Evolutionary conservation across 164 flowering plant genomes (phyloP), one percentile per base, ranked within the genome.

Genomic region (Annona squamosa): DNA sequence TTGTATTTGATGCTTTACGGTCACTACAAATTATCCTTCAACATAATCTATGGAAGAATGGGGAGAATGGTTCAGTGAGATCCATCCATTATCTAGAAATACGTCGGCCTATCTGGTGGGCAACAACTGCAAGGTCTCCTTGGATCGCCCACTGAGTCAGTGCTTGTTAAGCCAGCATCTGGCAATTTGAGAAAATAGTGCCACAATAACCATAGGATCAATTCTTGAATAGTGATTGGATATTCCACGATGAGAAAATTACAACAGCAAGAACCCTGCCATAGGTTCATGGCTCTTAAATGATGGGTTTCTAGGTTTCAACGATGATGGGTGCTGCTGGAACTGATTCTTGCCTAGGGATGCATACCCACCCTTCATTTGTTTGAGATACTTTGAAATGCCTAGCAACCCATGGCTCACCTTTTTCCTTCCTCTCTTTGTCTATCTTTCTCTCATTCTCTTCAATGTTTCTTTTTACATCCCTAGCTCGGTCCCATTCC

Each of bases 401-500:
- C 79, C 85, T 90, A 2, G 98, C 89, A 72, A 67, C 68, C 96
- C 93, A 94, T 52, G 74, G 65, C 56, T 82, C 87, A 13, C 83
- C 90, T 69, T 19, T 81, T 26, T 74, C 69, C 41, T 79, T 71
- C 70, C 91, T 88, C 37, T 87, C 88, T 78, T 72, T 89, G n/a
- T 37, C 52, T 2, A 84, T 71, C 73, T 80, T 79, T 73, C 98
- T 88, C 69, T 89, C 84, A 59, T 66, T 89, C 46, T 87, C 91
- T 78, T 92, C 96, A 7, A 90, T 72, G 0, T 1, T 69, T 65
- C 47, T 82, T 88, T 92, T 94, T 37, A 89, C 91, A 72, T 84
- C 87, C 67, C 81, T 85, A 48, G 97, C 97, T 77, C 83, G 86
- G 12, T 84, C 93, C 98, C 97, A 92, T 0, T 85, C 83, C 70